Base-by-base conservation (phyloP, 108 stramenopile species). In the Fistulifera solaris region DNA sequence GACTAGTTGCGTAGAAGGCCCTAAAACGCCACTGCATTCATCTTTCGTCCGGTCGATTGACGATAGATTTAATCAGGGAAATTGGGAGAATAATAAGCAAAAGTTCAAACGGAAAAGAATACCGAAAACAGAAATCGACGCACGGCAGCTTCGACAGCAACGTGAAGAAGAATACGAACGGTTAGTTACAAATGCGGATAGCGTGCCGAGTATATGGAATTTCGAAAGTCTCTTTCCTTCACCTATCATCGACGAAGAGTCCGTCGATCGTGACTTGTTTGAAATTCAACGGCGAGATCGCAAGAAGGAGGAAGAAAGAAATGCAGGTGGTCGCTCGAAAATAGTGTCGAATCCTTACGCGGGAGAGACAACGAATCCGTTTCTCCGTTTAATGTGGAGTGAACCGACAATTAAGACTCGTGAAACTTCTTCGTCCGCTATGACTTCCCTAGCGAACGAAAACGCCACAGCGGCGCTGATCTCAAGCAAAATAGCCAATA, bases 211-310 rank as follows among this genome's bases (percentile, higher is more conserved):
- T 44, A 79, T 93, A 31, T 93, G 86, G 86, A 72, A 70, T 38
- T 93, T 93, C 56, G 90, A 93, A 44, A 67, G 62, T 18, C 60
- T 93, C 7, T 93, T 93, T 58, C 80, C 86, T 13, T 72, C 64
- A 27, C 73, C 90, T 0, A 78, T 93, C 15, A 69, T 71, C 53
- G 89, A 91, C 55, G 74, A 85, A 35, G 60, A 68, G 52, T 66
- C 75, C 46, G 67, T 90, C 38, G 38, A 72, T 24, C 70, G 74
- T 46, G 89, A 90, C 58, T 73, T 90, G 71, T 82, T 66, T 59
- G 77, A 62, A 18, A 50, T 76, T 31, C 61, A 52, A 14, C 23
- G 58, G 44, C 49, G 74, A 17, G 74, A 80, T 50, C 31, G 31
- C 3, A 35, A 35, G 31, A 35, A n/a, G 31, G 31, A 35, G 8